These are phyloP conservation scores for Termitomyces sp. DNA, from an alignment of 768 basidiomycete genomes.

Conservation along the genomic window DNA sequence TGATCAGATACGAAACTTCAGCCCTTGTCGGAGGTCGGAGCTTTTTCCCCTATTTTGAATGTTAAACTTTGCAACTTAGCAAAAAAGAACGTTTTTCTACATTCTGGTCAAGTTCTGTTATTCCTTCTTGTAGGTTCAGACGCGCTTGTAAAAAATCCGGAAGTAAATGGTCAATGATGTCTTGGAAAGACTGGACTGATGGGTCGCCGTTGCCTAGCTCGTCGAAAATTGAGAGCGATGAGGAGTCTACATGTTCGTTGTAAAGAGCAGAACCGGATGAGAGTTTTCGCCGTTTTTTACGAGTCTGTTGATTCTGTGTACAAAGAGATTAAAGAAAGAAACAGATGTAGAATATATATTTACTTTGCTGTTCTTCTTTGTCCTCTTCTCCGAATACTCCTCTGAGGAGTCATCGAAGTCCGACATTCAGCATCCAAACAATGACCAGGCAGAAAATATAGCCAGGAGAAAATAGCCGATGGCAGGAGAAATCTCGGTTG, in stretches of 20 bases:
- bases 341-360: not conserved
- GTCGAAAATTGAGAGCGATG: slow-evolving; percentile 16
- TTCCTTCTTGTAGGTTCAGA: slow-evolving; percentile 14
- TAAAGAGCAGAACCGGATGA: not conserved
- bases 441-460: too few relatives aligned
- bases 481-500: too few relatives aligned
- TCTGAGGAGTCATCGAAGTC: slow-evolving; percentile 7
- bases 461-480: too few relatives aligned
- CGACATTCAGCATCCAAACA: not conserved
- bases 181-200: slow-evolving; percentile 23
- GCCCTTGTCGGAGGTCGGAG: slow-evolving; percentile 40
- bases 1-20: slow-evolving; percentile 34
- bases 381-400: slow-evolving; percentile 6
- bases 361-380: slow-evolving; percentile 7
- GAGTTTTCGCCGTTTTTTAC: slow-evolving; percentile 17
- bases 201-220: slow-evolving; percentile 15
- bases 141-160: slow-evolving; percentile 25
- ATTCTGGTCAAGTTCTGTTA: slow-evolving; percentile 21
- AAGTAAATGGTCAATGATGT: slow-evolving; percentile 26
- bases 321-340: not conserved
- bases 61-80: not conserved
- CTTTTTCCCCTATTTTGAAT: slow-evolving; percentile 25
- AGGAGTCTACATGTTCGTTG: not conserved
- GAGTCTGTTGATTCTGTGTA: slow-evolving; percentile 2
- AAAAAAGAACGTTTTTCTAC: slow-evolving; percentile 8